These are phyloP conservation scores for Yarrowia sp. DNA, from an alignment of 805 yeast species.

Conservation along the genomic window DNA sequence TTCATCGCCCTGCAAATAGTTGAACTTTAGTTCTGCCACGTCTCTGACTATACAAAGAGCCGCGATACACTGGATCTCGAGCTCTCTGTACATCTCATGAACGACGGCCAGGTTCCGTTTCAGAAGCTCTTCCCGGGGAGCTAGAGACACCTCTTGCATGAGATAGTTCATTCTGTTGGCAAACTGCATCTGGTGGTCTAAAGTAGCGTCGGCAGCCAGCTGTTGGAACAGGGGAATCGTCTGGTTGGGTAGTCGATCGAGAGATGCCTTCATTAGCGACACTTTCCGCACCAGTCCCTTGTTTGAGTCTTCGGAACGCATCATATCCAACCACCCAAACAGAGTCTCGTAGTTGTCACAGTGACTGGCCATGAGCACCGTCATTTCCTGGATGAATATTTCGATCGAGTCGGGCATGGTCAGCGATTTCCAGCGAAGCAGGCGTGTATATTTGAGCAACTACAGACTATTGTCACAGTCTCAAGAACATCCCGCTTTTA, in stretches of 20 bases:
- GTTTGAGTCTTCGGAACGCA: neutral
- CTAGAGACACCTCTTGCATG: neutral
- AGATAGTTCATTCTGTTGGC: neutral
- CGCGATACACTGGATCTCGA: neutral
- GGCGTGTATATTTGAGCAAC: too few relatives aligned
- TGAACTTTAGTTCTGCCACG: neutral
- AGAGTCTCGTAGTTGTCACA: neutral
- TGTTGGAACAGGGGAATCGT: neutral
- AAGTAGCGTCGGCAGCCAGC: neutral
- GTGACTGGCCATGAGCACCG: neutral
- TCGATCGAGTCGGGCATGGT: neutral
- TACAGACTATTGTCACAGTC: too few relatives aligned
- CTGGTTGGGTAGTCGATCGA: neutral
- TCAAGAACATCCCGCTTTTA: too few relatives aligned
- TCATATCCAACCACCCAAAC: neutral
- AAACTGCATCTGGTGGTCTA: neutral
- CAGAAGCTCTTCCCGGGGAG: neutral
- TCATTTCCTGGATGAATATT: neutral
- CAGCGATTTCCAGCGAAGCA: too few relatives aligned
- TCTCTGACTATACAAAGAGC: neutral
- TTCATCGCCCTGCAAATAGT: neutral
- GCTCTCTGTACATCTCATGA: neutral
- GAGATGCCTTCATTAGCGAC: neutral
- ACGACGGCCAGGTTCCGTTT: neutral
- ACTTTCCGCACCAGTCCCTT: neutral